Base-by-base conservation (phyloP, 2,329 filamentous ascomycete species). In the Penicillium fuscoglaucum region DNA sequence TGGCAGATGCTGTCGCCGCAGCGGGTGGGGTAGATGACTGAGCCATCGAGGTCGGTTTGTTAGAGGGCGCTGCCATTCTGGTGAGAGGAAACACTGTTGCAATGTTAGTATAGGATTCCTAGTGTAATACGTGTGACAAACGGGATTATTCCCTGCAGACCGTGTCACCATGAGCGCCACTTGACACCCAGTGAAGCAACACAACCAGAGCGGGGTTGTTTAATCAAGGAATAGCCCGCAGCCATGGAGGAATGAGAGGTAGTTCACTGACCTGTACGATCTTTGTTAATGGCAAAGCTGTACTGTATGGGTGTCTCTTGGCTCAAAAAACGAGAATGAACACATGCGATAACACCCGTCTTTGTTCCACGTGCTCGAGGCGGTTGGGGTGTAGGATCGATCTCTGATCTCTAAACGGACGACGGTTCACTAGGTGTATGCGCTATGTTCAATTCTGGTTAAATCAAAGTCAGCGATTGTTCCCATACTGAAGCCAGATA, bases 1-100 rank as follows among this genome's bases (percentile, higher is more conserved):
- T 78, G 40, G 88, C 79, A 40, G 86, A 85, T 59, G 89, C 86
- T 67, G 81, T 88, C 66, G 77, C 85, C 24, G 84, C 79, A 54
- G 83, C 80, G 74, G 61, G 76, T 66, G 65, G 80, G 68, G 69
- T 79, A 75, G 61, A 72, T 21, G 69, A 63, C 50, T 66, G 68
- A 79, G 69, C 52, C n/a, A 57, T 54, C 46, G 69, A 61, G 26
- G 57, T 53, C n/a, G 69, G 60, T 57, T 68, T 72, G 54, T 59
- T 67, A 31, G 66, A 63, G 56, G 66, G 65, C 40, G 70, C 63
- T 57, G 76, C 76, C 85, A 88, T 70, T 75, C 61, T 53, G 33
- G 19, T 54, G 55, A 37, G 46, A 52, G 51, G 24, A 43, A 43
- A 59, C 58, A 50, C 51, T 61, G 51, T 21, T n/a, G 33, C 39